Evolutionary conservation across 2,329 filamentous ascomycete species (phyloP), one percentile per base, ranked within the genome.

Genomic region (Ophioceras dolichostomum): DNA sequence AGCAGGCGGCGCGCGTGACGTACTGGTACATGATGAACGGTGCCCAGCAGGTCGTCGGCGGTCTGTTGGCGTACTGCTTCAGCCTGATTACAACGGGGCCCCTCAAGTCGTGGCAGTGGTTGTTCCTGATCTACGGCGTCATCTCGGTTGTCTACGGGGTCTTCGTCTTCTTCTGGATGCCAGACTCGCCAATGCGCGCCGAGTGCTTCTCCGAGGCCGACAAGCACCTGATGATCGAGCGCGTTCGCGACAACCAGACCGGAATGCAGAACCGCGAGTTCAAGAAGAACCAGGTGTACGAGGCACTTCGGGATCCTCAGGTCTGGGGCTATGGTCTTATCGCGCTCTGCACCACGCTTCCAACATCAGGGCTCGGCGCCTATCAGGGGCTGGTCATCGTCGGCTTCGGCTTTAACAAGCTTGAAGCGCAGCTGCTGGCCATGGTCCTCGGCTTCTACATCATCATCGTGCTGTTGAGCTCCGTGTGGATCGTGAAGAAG

Each of bases 21-120:
- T 82, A 76, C 54, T 84, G 79, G 79, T 79, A 81, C 54, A 82
- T 82, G 73, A 84, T 83, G 77, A 85, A 84, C 50, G 79, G 80
- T 2, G 68, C 65, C 1, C 79, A 84, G 50, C 79, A 83, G 49
- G 78, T 84, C 36, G 76, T 83, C 7, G 79, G 79, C 22, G 80
- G 80, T 5, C 65, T 84, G 0, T 61, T 84, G 1, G 79, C 79
- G 0, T 83, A 81, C 52, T 78, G 77, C 43, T 68, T 68, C 46
- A 61, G 65, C 3, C 59, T 73, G 3, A 73, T 76, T 49, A 60
- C 57, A 13, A 57, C 47, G 4, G 68, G 70, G 4, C 60, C 65
- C 0, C 61, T 82, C 40, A 67, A 67, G 48, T 74, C 73, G 13
- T 84, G 79, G 77, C 77, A 83, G 50, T 74, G 73, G 44, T 67